A percentile compares a stretch with the other conserved stretches of the same genome.
phyloP scores from a whole-genome alignment of 179 eudicot genomes.

The Nepenthes alata region DNA sequence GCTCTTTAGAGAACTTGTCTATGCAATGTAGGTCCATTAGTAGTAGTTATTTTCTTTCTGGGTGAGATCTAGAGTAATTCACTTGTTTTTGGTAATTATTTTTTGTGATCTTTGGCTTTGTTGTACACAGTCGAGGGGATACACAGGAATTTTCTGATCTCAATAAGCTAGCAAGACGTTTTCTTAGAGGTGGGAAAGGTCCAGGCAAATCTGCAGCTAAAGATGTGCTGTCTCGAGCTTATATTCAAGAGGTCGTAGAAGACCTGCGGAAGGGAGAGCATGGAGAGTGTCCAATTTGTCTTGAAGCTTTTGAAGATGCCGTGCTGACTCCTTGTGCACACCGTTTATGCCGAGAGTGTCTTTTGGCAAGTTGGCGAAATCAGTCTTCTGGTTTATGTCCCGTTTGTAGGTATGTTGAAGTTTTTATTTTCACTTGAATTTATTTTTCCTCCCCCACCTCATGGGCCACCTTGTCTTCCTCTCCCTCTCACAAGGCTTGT shows the following conservation, averaged over 20 bases:
- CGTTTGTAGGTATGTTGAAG: constrained; percentile 68
- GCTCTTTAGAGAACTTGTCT: too few species aligned
- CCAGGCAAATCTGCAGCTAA: constrained; percentile 44
- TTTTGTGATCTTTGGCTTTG: constrained; percentile 8
- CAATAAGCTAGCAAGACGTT: constrained; percentile 83
- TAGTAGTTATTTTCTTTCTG: too few species aligned
- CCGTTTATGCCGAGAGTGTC: constrained; percentile 76
- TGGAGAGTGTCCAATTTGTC: constrained; percentile 98
- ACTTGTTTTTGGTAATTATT: background rate
- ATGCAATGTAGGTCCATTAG: too few species aligned
- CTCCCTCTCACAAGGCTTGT: background rate
- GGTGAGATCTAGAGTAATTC: background rate
- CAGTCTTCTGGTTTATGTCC: constrained; percentile 85
- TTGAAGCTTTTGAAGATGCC: constrained; percentile 98
- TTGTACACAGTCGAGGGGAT: constrained; percentile 76
- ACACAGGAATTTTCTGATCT: constrained; percentile 89
- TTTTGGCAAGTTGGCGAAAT: constrained; percentile 87
- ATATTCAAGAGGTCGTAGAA: constrained; percentile 85
- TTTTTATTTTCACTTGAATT: background rate
- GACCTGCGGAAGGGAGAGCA: constrained; percentile 85
- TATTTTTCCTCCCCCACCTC: background rate
- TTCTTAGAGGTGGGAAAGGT: constrained; percentile 54
- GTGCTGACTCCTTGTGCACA: constrained; percentile 99
- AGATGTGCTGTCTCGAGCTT: constrained; percentile 71
- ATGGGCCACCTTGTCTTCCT: background rate